phyloP scores from a whole-genome alignment of 2,329 filamentous ascomycete genomes.

The Elsinoe batatas region DNA sequence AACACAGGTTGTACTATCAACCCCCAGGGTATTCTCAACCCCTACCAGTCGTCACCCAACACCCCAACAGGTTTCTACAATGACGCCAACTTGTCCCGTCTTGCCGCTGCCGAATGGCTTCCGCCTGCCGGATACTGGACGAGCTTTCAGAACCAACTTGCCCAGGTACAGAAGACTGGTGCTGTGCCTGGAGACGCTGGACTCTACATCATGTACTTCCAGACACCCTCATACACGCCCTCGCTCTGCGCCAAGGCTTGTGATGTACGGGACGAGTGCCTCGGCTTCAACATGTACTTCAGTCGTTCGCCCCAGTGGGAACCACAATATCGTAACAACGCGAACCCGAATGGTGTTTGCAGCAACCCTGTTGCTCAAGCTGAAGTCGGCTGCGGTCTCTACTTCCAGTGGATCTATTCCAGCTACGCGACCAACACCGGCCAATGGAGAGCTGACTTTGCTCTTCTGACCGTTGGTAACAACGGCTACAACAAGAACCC shows the following conservation, averaged over 20 bases:
- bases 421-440: constrained; percentile 22
- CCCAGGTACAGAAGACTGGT: not conserved
- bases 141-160: constrained; percentile 11
- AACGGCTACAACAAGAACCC: constrained; percentile 16
- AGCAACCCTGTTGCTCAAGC: constrained; percentile 13
- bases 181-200: not conserved
- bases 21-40: constrained; percentile 9
- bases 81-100: constrained; percentile 8
- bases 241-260: constrained; percentile 16
- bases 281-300: constrained; percentile 19
- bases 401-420: constrained; percentile 10
- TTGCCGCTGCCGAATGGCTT: constrained; percentile 12
- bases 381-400: constrained; percentile 14
- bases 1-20: constrained; percentile 8
- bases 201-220: constrained; percentile 16
- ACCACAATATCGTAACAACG: constrained; percentile 16
- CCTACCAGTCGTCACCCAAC: constrained; percentile 11
- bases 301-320: constrained; percentile 15
- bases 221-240: constrained; percentile 14
- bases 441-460: constrained; percentile 21
- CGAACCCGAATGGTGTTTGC: constrained; percentile 16
- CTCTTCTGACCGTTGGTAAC: constrained; percentile 21
- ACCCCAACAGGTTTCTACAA: constrained; percentile 14
- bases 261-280: constrained; percentile 16
- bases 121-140: constrained; percentile 17